Evolutionary conservation across 306 rosid genomes (phyloP).

Genomic region (Malus asiatica): DNA sequence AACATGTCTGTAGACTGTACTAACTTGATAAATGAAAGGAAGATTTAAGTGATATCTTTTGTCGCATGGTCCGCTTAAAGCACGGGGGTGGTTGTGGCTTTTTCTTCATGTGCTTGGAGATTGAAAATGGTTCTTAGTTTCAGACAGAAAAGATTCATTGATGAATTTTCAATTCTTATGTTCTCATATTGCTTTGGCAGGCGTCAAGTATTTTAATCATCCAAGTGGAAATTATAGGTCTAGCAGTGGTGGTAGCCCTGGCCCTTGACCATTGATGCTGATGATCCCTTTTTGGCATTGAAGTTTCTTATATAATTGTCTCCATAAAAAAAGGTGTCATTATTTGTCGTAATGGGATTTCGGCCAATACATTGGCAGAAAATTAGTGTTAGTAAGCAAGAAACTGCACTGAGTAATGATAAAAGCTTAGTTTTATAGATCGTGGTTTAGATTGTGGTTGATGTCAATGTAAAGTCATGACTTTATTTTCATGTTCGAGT

Average conservation of each 20-base stretch:
- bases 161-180: neutral
- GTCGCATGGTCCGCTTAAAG: neutral
- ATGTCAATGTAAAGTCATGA: neutral
- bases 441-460: neutral
- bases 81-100: neutral
- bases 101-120: neutral
- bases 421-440: neutral
- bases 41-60: neutral
- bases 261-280: neutral
- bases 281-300: neutral
- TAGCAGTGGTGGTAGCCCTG: neutral
- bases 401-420: neutral
- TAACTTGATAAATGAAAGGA: neutral
- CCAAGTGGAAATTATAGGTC: neutral
- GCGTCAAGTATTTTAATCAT: neutral
- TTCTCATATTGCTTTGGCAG: neutral
- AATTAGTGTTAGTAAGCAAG: neutral
- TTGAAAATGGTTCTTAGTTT: neutral
- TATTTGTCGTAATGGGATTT: neutral
- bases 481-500: neutral
- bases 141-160: neutral
- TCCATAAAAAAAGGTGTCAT: neutral
- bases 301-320: neutral
- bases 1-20: neutral
- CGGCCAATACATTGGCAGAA: neutral